Evolutionary conservation across 768 basidiomycete species (phyloP).

Genomic region (Mycena latifolia): DNA sequence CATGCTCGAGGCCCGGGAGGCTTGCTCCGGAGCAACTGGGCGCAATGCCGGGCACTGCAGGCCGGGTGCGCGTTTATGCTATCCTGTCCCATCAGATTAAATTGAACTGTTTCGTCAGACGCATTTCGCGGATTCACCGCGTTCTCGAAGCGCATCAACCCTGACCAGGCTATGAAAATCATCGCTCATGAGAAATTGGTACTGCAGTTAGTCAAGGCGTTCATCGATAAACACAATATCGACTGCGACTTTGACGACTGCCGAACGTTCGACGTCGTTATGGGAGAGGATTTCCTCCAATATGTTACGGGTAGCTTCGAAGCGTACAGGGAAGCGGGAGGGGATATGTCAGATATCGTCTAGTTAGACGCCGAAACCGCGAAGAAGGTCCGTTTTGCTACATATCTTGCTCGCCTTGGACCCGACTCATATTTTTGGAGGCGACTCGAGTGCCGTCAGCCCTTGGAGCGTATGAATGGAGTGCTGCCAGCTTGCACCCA

Average conservation of each 20-base stretch:
- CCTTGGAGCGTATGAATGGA: conserved; percentile 4
- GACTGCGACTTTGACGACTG: conserved; percentile 5
- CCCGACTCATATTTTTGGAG: neutral
- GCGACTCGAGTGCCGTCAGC: neutral
- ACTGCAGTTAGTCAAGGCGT: neutral
- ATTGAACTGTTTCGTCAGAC: neutral
- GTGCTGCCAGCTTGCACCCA: neutral
- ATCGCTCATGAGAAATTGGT: conserved; percentile 5
- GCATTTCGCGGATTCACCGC: conserved; percentile 5
- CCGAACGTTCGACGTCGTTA: neutral
- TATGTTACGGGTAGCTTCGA: neutral
- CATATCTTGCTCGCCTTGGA: no score
- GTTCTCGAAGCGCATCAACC: conserved; percentile 2
- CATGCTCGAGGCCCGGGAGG: conserved; percentile 4
- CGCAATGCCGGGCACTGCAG: conserved; percentile 1
- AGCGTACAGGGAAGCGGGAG: neutral
- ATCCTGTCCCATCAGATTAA: no score
- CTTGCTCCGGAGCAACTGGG: neutral
- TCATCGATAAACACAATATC: conserved; percentile 1
- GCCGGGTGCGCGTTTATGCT: neutral
- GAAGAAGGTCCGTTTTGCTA: neutral
- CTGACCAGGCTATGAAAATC: conserved; percentile 5
- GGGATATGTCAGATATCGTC: neutral
- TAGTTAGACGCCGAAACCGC: neutral
- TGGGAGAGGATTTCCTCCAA: conserved; percentile 1